Evolutionary conservation across 495 filamentous ascomycete species (phyloP), one percentile per base, ranked within the genome.

Genomic region (Chlorociboria aeruginascens): DNA sequence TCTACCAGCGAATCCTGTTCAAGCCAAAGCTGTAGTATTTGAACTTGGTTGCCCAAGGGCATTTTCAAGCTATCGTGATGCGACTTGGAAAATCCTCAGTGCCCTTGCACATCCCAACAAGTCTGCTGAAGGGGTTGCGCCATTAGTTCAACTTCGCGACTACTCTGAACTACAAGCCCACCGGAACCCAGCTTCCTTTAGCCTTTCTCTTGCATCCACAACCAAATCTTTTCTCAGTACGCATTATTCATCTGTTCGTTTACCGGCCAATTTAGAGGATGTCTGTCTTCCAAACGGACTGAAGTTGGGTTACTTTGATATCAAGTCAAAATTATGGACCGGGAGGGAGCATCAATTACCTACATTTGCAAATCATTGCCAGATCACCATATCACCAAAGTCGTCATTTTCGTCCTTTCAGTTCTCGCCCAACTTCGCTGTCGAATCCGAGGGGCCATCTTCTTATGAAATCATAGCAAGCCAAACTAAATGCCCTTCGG

Each of bases 391-490:
- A 3, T 63, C 66, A 7, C 8, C 1, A 32, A 51, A 38, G 36
- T 61, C 56, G 7, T 51, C 55, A n/a, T 50, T 51, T 32, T 48
- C 48, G 6, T 29, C 46, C 7, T 40, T 66, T 16, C 28, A 29
- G 17, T 7, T 40, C 8, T 57, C 47, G 9, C 12, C 46, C 0
- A 14, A 62, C 36, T 51, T 53, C 13, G 36, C 53, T 8, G 49
- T 50, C n/a, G 51, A 49, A 1, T 29, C 52, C 0, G 56, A 68
- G 16, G 69, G 69, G 7, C 74, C 66, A 17, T 70, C 72, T 7
- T 78, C 70, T 28, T 73, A 80, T 59, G 61, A 78, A 43, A 57
- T 73, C 3, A 64, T 82, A 31, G 78, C 76, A 1, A 73, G 63
- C 25, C 71, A 78, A 41, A 65, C 56, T 0, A 59, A 62, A 17